phyloP scores from a whole-genome alignment of 2,329 filamentous ascomycete species.

The Cordyceps pruinosa region DNA sequence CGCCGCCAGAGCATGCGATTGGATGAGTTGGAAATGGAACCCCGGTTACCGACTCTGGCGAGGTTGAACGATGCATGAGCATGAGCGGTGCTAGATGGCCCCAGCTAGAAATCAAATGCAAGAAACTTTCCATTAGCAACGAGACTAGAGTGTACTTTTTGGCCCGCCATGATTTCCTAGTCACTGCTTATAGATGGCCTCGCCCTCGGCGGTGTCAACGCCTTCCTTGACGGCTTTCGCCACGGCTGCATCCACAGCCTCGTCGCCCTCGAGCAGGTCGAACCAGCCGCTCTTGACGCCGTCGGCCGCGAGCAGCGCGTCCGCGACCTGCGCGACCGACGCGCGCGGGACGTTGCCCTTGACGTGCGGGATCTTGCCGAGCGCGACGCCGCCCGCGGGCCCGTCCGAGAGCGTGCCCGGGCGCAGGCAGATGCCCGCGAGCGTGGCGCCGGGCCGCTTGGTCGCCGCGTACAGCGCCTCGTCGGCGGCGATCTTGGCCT shows the following conservation, averaged over 20 bases:
- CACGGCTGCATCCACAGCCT: constrained; percentile 41
- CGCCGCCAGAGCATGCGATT: not conserved
- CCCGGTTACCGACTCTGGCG: not conserved
- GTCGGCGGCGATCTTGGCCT: constrained; percentile 55
- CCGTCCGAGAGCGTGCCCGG: constrained; percentile 45
- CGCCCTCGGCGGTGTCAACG: constrained; percentile 47
- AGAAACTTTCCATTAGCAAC: not conserved
- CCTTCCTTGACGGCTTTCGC: constrained; percentile 41
- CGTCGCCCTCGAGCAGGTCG: constrained; percentile 48
- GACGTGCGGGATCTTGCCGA: constrained; percentile 38
- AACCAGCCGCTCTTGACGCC: constrained; percentile 44
- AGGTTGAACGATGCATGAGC: not conserved
- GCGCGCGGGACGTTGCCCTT: constrained; percentile 44
- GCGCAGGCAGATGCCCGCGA: constrained; percentile 47
- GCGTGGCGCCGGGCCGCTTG: constrained; percentile 25
- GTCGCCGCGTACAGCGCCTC: constrained; percentile 46
- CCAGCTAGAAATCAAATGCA: not conserved
- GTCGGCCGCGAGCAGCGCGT: constrained; percentile 45
- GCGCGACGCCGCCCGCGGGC: constrained; percentile 38
- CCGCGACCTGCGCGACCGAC: constrained; percentile 53
- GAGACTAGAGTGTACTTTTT: not conserved
- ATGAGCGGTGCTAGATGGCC: not conserved
- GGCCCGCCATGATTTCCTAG: not conserved
- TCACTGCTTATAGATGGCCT: constrained; percentile 28
- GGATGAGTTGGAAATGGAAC: constrained; percentile 3